Evolutionary conservation across 345 rosid species (phyloP).

Genomic region (Reutealis trisperma): DNA sequence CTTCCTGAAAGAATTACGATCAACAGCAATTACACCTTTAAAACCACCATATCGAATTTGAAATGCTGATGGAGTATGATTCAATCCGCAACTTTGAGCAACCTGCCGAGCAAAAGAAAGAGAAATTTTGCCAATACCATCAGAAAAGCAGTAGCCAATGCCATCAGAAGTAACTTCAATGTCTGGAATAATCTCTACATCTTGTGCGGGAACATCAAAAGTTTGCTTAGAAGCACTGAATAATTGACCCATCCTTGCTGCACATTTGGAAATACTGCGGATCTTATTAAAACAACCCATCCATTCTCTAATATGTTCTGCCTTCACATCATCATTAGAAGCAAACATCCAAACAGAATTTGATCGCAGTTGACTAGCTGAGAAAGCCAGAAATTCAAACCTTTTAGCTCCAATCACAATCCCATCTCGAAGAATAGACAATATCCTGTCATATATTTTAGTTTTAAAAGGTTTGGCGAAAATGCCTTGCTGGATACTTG

Average conservation of each 20-base stretch:
- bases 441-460: constrained; percentile 63
- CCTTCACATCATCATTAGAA: constrained; percentile 72
- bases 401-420: constrained; percentile 66
- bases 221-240: constrained; percentile 89
- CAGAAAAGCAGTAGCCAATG: constrained; percentile 79
- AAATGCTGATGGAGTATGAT: constrained; percentile 82
- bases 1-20: constrained; percentile 71
- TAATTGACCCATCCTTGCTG: constrained; percentile 97
- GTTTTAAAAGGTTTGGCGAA: constrained; percentile 73
- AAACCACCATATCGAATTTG: constrained; percentile 95
- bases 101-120: constrained; percentile 68
- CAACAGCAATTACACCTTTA: constrained; percentile 90
- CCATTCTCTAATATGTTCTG: constrained; percentile 84
- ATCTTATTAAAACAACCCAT: constrained; percentile 93
- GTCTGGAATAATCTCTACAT: constrained; percentile 81
- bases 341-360: constrained; percentile 97
- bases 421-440: constrained; percentile 71
- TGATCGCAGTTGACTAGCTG: constrained; percentile 90
- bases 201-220: constrained; percentile 57
- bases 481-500: constrained; percentile 60
- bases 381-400: constrained; percentile 89
- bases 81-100: constrained; percentile 76
- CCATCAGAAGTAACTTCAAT: constrained; percentile 70
- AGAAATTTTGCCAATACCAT: constrained; percentile 94
- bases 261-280: constrained; percentile 77